phyloP scores from a whole-genome alignment of 2,329 filamentous ascomycete genomes.

The Harringtonia lauricola region DNA sequence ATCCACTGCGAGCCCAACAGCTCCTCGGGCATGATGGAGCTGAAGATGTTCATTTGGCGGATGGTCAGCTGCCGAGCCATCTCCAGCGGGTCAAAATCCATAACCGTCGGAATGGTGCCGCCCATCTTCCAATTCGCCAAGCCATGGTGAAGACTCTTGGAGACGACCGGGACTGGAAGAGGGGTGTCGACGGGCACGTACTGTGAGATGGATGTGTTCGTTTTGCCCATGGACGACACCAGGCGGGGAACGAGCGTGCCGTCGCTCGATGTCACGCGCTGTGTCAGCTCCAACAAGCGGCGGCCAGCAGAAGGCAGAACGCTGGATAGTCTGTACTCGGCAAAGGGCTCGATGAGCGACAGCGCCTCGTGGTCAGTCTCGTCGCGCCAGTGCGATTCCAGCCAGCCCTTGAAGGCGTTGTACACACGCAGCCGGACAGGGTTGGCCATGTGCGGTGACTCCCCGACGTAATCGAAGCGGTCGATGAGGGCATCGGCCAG shows the following conservation, averaged over 20 bases:
- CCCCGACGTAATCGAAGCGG: conserved; percentile 82
- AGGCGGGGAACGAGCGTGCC: conserved; percentile 71
- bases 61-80: conserved; percentile 85
- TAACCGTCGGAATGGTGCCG: conserved; percentile 57
- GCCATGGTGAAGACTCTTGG: conserved; percentile 63
- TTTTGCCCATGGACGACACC: conserved; percentile 80
- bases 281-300: conserved; percentile 67
- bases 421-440: conserved; percentile 86
- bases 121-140: conserved; percentile 64
- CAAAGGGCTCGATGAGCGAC: conserved; percentile 67
- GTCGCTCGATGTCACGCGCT: conserved; percentile 62
- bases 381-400: conserved; percentile 90
- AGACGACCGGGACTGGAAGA: conserved; percentile 57
- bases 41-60: conserved; percentile 86
- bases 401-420: conserved; percentile 94
- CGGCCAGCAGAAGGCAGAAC: conserved; percentile 68
- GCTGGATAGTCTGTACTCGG: conserved; percentile 55
- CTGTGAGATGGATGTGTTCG: conserved; percentile 61
- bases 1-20: conserved; percentile 88
- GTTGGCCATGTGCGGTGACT: conserved; percentile 60
- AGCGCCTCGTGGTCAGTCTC: conserved; percentile 70
- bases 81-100: conserved; percentile 88
- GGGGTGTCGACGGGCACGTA: conserved; percentile 62
- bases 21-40: conserved; percentile 83
- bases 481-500: conserved; percentile 78